Evolutionary conservation across 2,329 filamentous ascomycete genomes (phyloP).

Genomic region (Domatiomyces globalis): DNA sequence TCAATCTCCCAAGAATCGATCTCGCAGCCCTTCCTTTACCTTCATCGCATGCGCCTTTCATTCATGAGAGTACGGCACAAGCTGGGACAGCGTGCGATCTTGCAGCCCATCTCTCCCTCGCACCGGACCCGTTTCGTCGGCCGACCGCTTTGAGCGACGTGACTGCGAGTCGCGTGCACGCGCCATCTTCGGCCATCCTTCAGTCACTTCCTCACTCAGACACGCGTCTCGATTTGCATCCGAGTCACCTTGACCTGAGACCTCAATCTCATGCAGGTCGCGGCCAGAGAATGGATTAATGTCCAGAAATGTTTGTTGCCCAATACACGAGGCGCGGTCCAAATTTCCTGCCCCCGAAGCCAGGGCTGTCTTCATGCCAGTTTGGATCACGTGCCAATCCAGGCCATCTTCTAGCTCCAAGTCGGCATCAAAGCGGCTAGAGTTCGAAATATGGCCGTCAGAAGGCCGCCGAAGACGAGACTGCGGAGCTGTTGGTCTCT

Average conservation of each 20-base stretch:
- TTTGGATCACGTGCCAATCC: neutral
- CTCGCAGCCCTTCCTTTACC: slow-evolving; percentile 20
- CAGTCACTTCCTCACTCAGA: neutral
- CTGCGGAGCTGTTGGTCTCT: neutral
- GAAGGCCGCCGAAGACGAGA: neutral
- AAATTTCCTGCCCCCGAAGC: neutral
- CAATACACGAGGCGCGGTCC: neutral
- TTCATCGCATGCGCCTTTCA: slow-evolving; percentile 16
- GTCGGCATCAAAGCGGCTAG: neutral
- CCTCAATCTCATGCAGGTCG: neutral
- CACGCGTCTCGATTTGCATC: neutral
- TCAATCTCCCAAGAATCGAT: slow-evolving; percentile 18
- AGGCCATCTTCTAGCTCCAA: neutral
- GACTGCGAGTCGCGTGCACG: neutral
- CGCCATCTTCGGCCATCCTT: neutral
- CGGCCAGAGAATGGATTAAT: neutral
- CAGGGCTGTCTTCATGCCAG: neutral
- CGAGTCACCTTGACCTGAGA: neutral
- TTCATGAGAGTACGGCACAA: neutral
- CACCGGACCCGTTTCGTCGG: neutral
- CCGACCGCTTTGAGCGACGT: neutral
- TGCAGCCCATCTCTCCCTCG: neutral
- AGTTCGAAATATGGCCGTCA: neutral
- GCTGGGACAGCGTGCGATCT: neutral
- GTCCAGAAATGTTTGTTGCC: neutral